A percentile compares a stretch with the other conserved stretches of the same genome.
These are phyloP conservation scores for Angophora floribunda DNA, from an alignment of 345 rosid genomes.

Conservation along the genomic window DNA sequence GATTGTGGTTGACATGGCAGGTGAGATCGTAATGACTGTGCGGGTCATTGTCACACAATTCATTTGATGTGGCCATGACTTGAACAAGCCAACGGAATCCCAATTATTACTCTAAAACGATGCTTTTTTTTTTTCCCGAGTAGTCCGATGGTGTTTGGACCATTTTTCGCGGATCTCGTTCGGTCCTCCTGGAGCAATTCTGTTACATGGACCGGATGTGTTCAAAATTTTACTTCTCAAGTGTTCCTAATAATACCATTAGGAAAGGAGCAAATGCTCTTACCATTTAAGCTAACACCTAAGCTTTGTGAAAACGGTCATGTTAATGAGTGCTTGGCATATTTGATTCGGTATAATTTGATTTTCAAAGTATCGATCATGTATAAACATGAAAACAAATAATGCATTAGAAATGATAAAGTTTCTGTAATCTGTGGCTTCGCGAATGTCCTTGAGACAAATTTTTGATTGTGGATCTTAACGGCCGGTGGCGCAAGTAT, in stretches of 20 bases:
- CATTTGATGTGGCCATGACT: not conserved
- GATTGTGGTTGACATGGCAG: not conserved
- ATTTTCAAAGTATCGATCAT: not conserved
- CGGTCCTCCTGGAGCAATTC: fast-evolving
- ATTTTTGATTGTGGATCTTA: not conserved
- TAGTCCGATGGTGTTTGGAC: not conserved
- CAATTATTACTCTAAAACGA: not conserved
- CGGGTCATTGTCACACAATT: not conserved
- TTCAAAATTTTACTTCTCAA: not conserved
- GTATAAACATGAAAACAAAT: fast-evolving
- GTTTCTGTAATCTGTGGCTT: not conserved
- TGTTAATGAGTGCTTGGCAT: not conserved
- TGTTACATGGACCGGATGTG: fast-evolving
- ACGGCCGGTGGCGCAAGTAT: not conserved
- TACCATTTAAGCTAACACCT: fast-evolving
- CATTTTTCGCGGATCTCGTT: fast-evolving
- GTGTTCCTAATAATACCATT: fast-evolving
- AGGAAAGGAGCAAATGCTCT: fast-evolving
- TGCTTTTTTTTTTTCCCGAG: not conserved
- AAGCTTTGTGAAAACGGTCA: not conserved
- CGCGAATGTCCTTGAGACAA: not conserved
- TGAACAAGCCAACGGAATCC: not conserved
- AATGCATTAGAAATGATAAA: fast-evolving
- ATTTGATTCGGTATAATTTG: not conserved
- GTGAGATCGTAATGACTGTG: not conserved